Evolutionary conservation across 2,329 filamentous ascomycete genomes (phyloP), one percentile per base, ranked within the genome.

Genomic region (Ophiosphaerella narmari): DNA sequence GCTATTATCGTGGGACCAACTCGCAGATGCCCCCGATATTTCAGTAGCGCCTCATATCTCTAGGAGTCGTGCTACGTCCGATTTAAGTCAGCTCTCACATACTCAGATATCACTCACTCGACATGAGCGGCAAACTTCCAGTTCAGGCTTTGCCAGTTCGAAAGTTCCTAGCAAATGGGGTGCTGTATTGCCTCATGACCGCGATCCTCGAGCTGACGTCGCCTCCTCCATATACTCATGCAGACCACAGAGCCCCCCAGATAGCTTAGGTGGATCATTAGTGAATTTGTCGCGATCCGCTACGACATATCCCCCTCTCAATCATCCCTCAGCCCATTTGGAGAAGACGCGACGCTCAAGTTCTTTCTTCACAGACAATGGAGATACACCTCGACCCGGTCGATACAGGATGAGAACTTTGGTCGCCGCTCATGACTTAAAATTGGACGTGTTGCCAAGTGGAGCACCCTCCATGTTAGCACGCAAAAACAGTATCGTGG

Each of bases 191-290:
- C 31, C 52, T 2, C 34, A 47, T 4, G 55, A 60, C 11, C 37
- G 35, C 23, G 52, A 59, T 36, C 38, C 54, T 16, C 52, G 46
- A 35, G 41, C 46, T 21, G 61, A 66, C 46, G 46, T 58, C n/a
- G 57, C 58, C 13, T 77, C 75, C 0, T 77, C 75, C 0, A 62
- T 75, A 14, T 77, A 77, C 37, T 74, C 72, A 1, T 69, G 68
- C 26, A 55, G 75, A 57, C 66, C 73, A 33, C 57, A 74, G 8
- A 75, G 73, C 43, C 66, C 68, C n/a, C 63, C 55, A 12, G 67
- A 66, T 8, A 72, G 68, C 44, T 62, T 59, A 44, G 57, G 53
- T 46, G 65, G 54, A 8, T 66, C 63, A 40, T 55, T 62, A 46
- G 42, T 57, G 29, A 66, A 63, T 33, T 36, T 65, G 11, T 52